Percentiles rank a stretch among this genome's conserved stretches.
These are phyloP conservation scores for Peronospora belbahrii DNA, from an alignment of 352 stramenopile species.

Conservation along the genomic window DNA sequence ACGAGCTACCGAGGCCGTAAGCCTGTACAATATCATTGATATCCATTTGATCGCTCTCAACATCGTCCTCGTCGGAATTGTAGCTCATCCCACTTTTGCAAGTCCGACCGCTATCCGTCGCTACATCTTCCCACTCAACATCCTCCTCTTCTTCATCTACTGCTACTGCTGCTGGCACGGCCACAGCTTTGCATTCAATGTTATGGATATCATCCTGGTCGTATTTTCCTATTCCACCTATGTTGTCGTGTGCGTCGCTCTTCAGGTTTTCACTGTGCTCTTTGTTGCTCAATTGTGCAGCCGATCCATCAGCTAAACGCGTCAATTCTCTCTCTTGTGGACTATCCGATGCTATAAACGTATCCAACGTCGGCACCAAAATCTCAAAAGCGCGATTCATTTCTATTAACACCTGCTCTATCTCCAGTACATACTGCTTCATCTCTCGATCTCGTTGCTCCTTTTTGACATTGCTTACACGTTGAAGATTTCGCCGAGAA, in stretches of 20 bases:
- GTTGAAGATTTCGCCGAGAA: constrained; percentile 9
- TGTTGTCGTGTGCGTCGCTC: background rate
- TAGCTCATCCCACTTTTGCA: background rate
- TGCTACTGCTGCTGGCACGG: background rate
- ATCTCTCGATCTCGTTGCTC: constrained; percentile 41
- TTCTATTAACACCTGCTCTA: constrained; percentile 54
- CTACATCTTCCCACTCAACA: constrained; percentile 20
- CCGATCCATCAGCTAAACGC: background rate
- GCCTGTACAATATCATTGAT: constrained; percentile 74
- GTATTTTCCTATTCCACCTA: background rate
- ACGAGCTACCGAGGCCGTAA: constrained; percentile 68
- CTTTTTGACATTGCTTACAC: constrained; percentile 22
- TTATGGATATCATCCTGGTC: constrained; percentile 12
- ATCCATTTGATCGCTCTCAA: constrained; percentile 36
- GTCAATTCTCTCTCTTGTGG: background rate
- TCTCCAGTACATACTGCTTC: constrained; percentile 40
- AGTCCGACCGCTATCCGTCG: background rate
- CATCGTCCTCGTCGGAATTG: constrained; percentile 2
- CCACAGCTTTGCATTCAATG: constrained; percentile 26
- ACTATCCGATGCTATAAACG: constrained; percentile 31
- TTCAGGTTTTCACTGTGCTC: background rate
- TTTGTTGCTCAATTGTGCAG: background rate
- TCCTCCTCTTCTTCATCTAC: constrained; percentile 8
- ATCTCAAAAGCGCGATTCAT: constrained; percentile 77
- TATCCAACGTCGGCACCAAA: constrained; percentile 60